phyloP scores from a whole-genome alignment of 306 rosid genomes.

The Malus orientalis region DNA sequence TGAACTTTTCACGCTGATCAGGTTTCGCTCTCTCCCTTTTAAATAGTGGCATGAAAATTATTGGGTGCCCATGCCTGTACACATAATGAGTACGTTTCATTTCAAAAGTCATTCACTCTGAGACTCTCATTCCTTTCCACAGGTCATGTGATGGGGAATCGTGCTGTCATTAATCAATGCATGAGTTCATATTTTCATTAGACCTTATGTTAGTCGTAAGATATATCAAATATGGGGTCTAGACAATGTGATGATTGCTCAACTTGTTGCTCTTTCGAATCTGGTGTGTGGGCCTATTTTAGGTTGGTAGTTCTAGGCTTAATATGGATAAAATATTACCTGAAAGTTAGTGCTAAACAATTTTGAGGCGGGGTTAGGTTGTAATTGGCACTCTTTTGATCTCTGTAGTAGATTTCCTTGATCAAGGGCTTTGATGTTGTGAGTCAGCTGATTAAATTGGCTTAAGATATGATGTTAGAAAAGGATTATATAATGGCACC shows the following conservation, averaged over 20 bases:
- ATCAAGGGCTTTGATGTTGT: neutral
- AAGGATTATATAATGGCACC: neutral
- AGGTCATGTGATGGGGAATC: neutral
- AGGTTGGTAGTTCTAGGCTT: neutral
- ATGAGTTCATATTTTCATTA: neutral
- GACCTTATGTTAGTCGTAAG: neutral
- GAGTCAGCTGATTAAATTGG: neutral
- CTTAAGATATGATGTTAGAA: neutral
- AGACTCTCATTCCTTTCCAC: neutral
- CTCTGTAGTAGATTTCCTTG: neutral
- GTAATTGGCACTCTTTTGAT: neutral
- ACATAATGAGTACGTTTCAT: neutral
- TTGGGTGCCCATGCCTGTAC: neutral
- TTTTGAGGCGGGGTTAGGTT: neutral
- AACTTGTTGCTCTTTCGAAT: neutral
- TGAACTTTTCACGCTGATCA: conserved; percentile 84
- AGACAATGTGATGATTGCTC: neutral
- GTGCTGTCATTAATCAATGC: neutral
- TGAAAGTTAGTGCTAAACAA: neutral
- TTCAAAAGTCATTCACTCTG: neutral
- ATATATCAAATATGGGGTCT: neutral
- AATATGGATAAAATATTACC: neutral
- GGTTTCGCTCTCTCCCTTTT: conserved; percentile 44
- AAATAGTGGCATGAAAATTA: neutral
- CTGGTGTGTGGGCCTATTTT: neutral